Base-by-base conservation (phyloP, 805 yeast species). In the Candida nemodendra region DNA sequence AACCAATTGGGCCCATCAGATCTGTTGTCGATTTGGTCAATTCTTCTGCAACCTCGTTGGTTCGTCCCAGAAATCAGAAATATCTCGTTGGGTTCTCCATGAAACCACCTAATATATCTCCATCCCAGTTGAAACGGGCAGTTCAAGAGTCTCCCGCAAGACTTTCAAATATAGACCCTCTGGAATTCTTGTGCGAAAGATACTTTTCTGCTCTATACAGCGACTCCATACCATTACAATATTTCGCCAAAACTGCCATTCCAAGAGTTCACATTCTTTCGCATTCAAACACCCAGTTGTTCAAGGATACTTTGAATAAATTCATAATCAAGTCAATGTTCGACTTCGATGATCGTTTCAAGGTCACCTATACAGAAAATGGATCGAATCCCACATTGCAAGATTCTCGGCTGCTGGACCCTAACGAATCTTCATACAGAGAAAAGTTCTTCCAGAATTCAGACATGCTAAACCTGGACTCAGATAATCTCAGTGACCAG, bases 241-340 rank as follows among this genome's bases (percentile, higher is more conserved):
- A 51, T 32, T 61, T 62, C 30, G 45, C 58, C 3, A 62, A 62
- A 36, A 57, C 63, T 2, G 50, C 64, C 1, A 30, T 62, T 5
- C 56, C 65, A 0, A 50, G 62, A 29, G 42, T 61, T 16, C 52
- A 56, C 27, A 35, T 58, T 2, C 38, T 61, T 6, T 40, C 62
- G 4, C 52, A 50, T 19, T 48, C 56, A 4, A 48, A 58, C 36
- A 5, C 26, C 3, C 44, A 44, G 17, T 29, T 53, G 25, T 56
- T 46, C 2, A 40, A 37, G 27, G 47, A 49, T 9, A 43, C 55
- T 12, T 31, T 59, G 12, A 29, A 36, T 8, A 44, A 30, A 14
- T 47, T 52, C 26, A 35, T 54, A 9, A 43, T 56, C 8, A 40
- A 34, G 4, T 45, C 53, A 13, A 39, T 51, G 34, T 13, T 35